These are phyloP conservation scores for Caryopteris hybrid DNA, from an alignment of 305 asterid species.

Conservation along the genomic window DNA sequence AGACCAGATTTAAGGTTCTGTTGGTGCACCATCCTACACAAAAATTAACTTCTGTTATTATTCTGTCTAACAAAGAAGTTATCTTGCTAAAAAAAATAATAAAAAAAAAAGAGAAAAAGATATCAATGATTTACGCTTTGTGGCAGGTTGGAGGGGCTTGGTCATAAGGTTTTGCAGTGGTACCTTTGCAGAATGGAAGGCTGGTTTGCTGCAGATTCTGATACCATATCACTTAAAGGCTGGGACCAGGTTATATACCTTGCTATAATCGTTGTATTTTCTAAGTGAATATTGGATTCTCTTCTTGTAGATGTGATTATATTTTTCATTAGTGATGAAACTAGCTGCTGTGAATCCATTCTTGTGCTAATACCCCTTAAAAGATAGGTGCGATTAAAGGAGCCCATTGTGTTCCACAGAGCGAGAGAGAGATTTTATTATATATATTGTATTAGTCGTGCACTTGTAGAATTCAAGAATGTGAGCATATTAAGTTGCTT, in stretches of 20 bases:
- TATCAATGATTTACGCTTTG: not conserved
- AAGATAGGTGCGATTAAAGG: too few species aligned
- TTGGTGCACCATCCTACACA: not conserved
- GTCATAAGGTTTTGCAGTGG: constrained; percentile 89
- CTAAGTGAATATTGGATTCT: not conserved
- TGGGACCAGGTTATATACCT: constrained; percentile 76
- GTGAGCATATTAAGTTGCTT: not conserved
- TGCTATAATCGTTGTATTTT: not conserved
- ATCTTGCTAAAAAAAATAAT: too few species aligned
- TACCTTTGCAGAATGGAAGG: constrained; percentile 99
- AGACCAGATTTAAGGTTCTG: constrained; percentile 75
- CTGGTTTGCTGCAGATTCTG: constrained; percentile 99
- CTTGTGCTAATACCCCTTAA: not conserved
- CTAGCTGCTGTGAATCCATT: not conserved
- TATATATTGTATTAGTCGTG: not conserved
- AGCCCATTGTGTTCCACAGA: too few species aligned
- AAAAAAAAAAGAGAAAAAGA: not conserved
- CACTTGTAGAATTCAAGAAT: not conserved
- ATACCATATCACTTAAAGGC: constrained; percentile 78
- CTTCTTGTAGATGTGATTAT: not conserved
- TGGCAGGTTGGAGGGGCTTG: constrained; percentile 70
- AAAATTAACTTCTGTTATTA: not conserved
- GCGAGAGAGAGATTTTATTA: too few species aligned
- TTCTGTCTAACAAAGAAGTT: too few species aligned
- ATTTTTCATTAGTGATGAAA: not conserved